A percentile compares a stretch with the other conserved stretches of the same genome.
phyloP scores from a whole-genome alignment of 768 basidiomycete species.

The Arthromyces matolae region DNA sequence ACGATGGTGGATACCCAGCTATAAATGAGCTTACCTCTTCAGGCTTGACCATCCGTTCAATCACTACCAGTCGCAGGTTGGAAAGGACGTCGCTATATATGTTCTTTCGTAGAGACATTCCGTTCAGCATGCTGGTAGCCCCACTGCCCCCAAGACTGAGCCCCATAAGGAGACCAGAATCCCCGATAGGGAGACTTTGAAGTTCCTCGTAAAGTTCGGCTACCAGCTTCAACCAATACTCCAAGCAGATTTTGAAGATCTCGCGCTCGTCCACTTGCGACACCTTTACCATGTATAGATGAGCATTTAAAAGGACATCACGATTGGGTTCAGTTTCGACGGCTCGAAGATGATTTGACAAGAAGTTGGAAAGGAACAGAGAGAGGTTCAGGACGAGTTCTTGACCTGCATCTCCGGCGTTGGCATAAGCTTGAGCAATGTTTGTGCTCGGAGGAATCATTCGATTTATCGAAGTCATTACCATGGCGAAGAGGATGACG shows the following conservation, averaged over 20 bases:
- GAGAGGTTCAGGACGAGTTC: conserved; percentile 96
- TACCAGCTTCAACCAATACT: conserved; percentile 96
- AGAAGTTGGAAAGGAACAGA: conserved; percentile 96
- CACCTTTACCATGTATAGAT: conserved; percentile 97
- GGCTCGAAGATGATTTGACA: conserved; percentile 88
- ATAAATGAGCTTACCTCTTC: conserved; percentile 70
- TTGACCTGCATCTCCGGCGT: conserved; percentile 88
- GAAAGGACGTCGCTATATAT: conserved; percentile 94
- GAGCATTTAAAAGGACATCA: conserved; percentile 92
- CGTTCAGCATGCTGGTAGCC: conserved; percentile 64
- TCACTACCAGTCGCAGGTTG: conserved; percentile 91
- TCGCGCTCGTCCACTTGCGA: conserved; percentile 98
- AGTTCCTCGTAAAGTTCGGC: conserved; percentile 97
- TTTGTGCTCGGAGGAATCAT: conserved; percentile 97
- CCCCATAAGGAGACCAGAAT: conserved; percentile 84
- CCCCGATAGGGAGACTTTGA: conserved; percentile 85
- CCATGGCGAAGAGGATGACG: conserved; percentile 94
- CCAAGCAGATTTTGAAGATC: conserved; percentile 98
- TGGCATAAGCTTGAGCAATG: conserved; percentile 87
- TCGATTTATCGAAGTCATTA: conserved; percentile 94
- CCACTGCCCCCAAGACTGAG: conserved; percentile 75
- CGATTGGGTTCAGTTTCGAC: conserved; percentile 90
- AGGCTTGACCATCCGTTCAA: conserved; percentile 99
- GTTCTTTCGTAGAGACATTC: conserved; percentile 84
- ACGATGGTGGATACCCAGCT: no score